A percentile compares a stretch with the other conserved stretches of the same genome.
phyloP scores from a whole-genome alignment of 2,329 filamentous ascomycete species.

The Metarhizium rileyi region DNA sequence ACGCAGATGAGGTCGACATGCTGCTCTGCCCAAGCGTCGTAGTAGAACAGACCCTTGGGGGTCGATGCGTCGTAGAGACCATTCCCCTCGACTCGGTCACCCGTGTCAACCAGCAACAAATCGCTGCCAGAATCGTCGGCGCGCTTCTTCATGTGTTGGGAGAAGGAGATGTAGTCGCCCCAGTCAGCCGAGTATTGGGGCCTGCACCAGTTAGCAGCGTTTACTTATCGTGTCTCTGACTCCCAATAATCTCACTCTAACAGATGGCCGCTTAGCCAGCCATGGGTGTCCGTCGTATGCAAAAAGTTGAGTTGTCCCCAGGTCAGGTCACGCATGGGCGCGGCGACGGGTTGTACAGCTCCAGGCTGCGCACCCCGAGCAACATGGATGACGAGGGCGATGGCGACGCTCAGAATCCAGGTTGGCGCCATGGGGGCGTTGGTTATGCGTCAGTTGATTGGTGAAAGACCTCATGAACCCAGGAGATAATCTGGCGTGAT shows the following conservation, averaged over 20 bases:
- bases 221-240: neutral
- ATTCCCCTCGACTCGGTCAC: conserved; percentile 88
- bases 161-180: conserved; percentile 95
- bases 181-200: conserved; percentile 91
- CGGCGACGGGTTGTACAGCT: conserved; percentile 66
- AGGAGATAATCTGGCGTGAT: neutral
- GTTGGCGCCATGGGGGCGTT: conserved; percentile 17
- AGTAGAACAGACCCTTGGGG: conserved; percentile 82
- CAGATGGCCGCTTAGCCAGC: conserved; percentile 89
- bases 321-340: conserved; percentile 71
- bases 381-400: conserved; percentile 17
- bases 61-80: conserved; percentile 84
- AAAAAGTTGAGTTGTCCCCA: conserved; percentile 97
- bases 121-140: conserved; percentile 74
- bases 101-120: conserved; percentile 88
- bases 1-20: conserved; percentile 74
- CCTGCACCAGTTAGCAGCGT: conserved; percentile 30
- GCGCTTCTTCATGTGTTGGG: conserved; percentile 66
- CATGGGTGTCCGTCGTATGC: conserved; percentile 94
- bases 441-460: neutral
- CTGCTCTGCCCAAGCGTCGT: conserved; percentile 77
- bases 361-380: conserved; percentile 59
- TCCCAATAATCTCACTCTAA: conserved; percentile 55
- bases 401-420: conserved; percentile 16
- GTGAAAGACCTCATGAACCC: neutral